Conservation (phyloP, 2,329 filamentous ascomycete species). For the Helotiales sp. region DNA sequence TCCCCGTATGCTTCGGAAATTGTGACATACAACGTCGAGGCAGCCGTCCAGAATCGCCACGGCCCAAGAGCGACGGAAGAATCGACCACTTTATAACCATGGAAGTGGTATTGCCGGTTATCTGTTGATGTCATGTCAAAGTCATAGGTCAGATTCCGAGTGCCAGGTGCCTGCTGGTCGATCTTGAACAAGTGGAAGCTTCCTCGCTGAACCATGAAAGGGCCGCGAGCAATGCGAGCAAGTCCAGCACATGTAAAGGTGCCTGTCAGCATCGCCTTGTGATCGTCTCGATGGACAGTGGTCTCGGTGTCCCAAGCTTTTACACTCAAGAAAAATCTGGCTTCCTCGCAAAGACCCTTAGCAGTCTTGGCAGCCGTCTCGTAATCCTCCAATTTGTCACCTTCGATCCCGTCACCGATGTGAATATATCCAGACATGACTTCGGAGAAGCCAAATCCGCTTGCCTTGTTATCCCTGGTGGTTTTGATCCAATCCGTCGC, state of each 20-base stretch:
- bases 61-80: conserved; percentile 58
- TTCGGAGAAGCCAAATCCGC: conserved; percentile 61
- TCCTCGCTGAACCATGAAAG: conserved; percentile 60
- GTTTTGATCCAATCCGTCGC: conserved; percentile 42
- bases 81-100: conserved; percentile 63
- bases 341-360: conserved; percentile 53
- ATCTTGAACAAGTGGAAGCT: conserved; percentile 57
- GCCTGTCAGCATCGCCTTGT: conserved; percentile 56
- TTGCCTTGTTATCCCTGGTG: conserved; percentile 36
- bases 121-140: conserved; percentile 58
- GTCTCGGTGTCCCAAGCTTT: conserved; percentile 53
- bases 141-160: conserved; percentile 59
- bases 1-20: conserved; percentile 42
- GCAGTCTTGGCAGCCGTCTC: conserved; percentile 52
- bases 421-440: conserved; percentile 65
- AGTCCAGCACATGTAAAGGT: conserved; percentile 58
- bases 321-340: conserved; percentile 59
- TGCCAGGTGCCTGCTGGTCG: conserved; percentile 54
- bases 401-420: conserved; percentile 40
- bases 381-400: conserved; percentile 52
- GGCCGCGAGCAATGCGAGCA: conserved; percentile 45
- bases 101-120: conserved; percentile 54
- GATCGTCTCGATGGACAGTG: conserved; percentile 48
- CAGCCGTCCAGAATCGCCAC: conserved; percentile 59
- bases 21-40: conserved; percentile 62